phyloP scores from a whole-genome alignment of 805 yeast genomes.

The Wickerhamiella lipophila region DNA sequence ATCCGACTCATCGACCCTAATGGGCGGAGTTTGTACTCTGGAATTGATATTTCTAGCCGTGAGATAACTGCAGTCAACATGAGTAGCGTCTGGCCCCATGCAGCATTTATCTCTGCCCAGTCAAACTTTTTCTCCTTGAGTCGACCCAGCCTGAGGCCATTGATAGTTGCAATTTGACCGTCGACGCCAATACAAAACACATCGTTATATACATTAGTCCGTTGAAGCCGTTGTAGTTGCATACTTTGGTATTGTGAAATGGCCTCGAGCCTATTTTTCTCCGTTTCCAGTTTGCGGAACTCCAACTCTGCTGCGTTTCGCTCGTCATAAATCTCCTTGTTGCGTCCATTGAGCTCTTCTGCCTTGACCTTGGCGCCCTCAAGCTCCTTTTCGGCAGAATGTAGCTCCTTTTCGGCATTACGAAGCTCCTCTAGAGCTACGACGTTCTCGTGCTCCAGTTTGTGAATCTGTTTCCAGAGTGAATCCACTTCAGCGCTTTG shows the following conservation, averaged over 20 bases:
- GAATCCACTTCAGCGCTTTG: conserved; percentile 34
- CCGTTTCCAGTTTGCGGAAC: conserved; percentile 37
- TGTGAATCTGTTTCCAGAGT: conserved; percentile 36
- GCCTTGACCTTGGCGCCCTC: conserved; percentile 30
- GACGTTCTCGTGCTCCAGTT: conserved; percentile 32
- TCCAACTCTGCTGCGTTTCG: conserved; percentile 49
- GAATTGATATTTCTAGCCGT: conserved; percentile 42
- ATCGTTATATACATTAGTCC: conserved; percentile 69
- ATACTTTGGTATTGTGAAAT: conserved; percentile 49
- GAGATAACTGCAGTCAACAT: conserved; percentile 52
- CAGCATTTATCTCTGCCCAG: conserved; percentile 87
- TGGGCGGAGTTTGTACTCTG: conserved; percentile 57
- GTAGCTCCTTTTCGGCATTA: conserved; percentile 26
- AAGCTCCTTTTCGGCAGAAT: conserved; percentile 31
- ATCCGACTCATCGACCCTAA: conserved; percentile 76
- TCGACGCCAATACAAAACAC: conserved; percentile 74
- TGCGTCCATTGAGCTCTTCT: conserved; percentile 30
- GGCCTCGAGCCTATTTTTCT: conserved; percentile 50
- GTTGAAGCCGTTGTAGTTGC: conserved; percentile 57
- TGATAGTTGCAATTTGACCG: conserved; percentile 76
- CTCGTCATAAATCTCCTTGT: conserved; percentile 35
- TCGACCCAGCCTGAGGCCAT: conserved; percentile 71
- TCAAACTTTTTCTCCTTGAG: conserved; percentile 49
- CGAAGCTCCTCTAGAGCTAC: conserved; percentile 28
- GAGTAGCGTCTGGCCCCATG: conserved; percentile 70